Base-by-base conservation (phyloP, 257 asterid genomes). In the Agastache rugosa region DNA sequence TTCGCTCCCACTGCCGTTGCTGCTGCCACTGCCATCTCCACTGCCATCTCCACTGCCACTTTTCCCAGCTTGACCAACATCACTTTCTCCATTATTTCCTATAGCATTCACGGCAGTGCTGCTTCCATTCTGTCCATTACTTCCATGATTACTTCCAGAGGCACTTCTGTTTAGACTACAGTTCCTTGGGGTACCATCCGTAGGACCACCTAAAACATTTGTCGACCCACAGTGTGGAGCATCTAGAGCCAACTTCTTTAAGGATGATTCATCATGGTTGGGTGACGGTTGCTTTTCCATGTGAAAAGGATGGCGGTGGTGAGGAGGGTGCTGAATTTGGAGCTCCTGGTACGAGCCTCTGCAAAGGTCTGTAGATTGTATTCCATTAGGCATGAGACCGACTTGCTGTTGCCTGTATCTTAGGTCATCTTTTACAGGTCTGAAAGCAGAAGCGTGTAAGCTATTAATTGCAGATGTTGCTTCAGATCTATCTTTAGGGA, bases 111-210 rank as follows among this genome's bases (percentile, higher is more conserved):
- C 25, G 19, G 79, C 89, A 39, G 79, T 77, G 83, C 86, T 79
- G 84, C 83, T 78, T 64, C 87, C 91, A 20, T 76, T 84, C 55
- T 74, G 94, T 51, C 80, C 88, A 77, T 82, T 85, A 79, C 95
- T 93, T 61, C 86, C 90, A 77, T 71, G 86, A 63, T 91, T 87
- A 84, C 97, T 88, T 62, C 95, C 91, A 0, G 93, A 87, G 74
- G 85, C 83, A 77, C 92, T 87, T 85, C 85, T 83, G 62, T 89
- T 87, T 73, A 88, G 69, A 81, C 88, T 81, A 63, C 69, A 77
- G 81, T 85, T 81, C 80, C 71, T 75, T 29, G 75, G 79, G 48
- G 74, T 77, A 64, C 81, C 82, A 39, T 79, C 88, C 67, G 42
- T 54, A 15, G 84, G 86, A 65, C 78, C 86, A 78, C 77, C 83